A percentile compares a stretch with the other conserved stretches of the same genome.
Conservation (phyloP, 2,329 filamentous ascomycete species). For the Pseudomassariella vexata region DNA sequence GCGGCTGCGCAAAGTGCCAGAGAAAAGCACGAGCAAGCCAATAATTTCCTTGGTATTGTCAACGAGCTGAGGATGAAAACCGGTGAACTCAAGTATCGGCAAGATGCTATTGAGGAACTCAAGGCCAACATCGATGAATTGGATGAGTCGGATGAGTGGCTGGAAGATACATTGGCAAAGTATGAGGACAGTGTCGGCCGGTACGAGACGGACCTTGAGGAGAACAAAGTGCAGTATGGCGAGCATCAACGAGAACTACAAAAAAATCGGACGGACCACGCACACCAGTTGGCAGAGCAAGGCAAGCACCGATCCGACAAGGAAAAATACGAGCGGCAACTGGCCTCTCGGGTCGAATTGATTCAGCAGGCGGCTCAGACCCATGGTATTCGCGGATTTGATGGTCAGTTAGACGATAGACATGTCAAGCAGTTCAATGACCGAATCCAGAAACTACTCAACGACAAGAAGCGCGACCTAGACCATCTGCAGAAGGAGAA, state of each 20-base stretch:
- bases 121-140: slow-evolving; percentile 70
- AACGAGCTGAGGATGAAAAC: slow-evolving; percentile 71
- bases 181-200: slow-evolving; percentile 70
- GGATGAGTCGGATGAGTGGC: slow-evolving; percentile 68
- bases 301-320: slow-evolving; percentile 83
- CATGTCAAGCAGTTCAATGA: slow-evolving; percentile 73
- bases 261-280: slow-evolving; percentile 38
- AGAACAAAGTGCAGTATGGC: slow-evolving; percentile 58
- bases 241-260: slow-evolving; percentile 51
- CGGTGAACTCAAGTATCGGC: slow-evolving; percentile 64
- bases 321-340: slow-evolving; percentile 76
- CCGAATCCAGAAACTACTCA: slow-evolving; percentile 66
- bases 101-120: slow-evolving; percentile 65
- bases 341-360: slow-evolving; percentile 64
- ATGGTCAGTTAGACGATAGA: slow-evolving; percentile 68
- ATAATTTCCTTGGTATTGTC: slow-evolving; percentile 68
- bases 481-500: slow-evolving; percentile 70
- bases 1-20: slow-evolving; percentile 52
- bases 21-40: slow-evolving; percentile 66
- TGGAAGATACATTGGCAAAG: slow-evolving; percentile 66
- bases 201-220: slow-evolving; percentile 57
- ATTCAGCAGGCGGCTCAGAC: slow-evolving; percentile 71
- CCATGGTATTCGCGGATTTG: slow-evolving; percentile 80
- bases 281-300: slow-evolving; percentile 54
- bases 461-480: slow-evolving; percentile 73